Evolutionary conservation across 768 basidiomycete genomes (phyloP).

Genomic region (Rhizopogon vinicolor): DNA sequence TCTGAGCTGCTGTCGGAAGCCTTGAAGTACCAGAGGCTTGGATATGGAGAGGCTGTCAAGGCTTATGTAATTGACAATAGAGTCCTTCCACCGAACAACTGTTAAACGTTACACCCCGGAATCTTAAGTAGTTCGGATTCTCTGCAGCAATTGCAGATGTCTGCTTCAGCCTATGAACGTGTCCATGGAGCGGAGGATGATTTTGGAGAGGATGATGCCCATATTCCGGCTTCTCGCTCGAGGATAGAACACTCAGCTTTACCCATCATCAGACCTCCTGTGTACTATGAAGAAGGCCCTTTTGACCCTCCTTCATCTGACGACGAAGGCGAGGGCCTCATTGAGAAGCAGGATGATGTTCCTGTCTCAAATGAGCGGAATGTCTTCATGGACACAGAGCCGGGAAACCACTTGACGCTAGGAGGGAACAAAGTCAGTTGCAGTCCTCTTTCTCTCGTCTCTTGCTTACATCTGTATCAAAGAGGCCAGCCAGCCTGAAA

Average conservation of each 20-base stretch:
- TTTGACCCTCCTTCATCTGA: constrained; percentile 81
- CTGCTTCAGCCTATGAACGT: constrained; percentile 24
- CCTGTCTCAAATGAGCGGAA: constrained; percentile 9
- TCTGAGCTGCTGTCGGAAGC: not conserved
- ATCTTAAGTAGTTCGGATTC: too few species aligned
- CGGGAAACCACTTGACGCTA: constrained; percentile 28
- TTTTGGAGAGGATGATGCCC: constrained; percentile 4
- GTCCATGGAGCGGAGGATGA: constrained; percentile 24
- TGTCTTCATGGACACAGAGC: constrained; percentile 19
- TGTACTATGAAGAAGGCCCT: constrained; percentile 72
- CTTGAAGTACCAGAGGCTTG: too few species aligned
- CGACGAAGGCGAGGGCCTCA: constrained; percentile 53
- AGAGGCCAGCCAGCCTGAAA: constrained; percentile 53
- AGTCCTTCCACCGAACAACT: too few species aligned
- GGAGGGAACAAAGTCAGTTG: constrained; percentile 33
- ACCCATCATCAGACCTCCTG: constrained; percentile 20
- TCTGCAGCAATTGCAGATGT: constrained; percentile 14
- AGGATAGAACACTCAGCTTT: constrained; percentile 7
- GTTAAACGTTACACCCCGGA: too few species aligned
- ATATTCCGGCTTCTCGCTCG: not conserved
- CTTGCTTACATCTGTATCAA: not conserved
- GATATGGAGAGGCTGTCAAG: too few species aligned
- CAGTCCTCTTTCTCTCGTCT: not conserved
- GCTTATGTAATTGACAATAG: not conserved
- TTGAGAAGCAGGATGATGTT: constrained; percentile 39